Evolutionary conservation across 768 basidiomycete genomes (phyloP), one percentile per base, ranked within the genome.

Genomic region (Austroboletus eburneus): DNA sequence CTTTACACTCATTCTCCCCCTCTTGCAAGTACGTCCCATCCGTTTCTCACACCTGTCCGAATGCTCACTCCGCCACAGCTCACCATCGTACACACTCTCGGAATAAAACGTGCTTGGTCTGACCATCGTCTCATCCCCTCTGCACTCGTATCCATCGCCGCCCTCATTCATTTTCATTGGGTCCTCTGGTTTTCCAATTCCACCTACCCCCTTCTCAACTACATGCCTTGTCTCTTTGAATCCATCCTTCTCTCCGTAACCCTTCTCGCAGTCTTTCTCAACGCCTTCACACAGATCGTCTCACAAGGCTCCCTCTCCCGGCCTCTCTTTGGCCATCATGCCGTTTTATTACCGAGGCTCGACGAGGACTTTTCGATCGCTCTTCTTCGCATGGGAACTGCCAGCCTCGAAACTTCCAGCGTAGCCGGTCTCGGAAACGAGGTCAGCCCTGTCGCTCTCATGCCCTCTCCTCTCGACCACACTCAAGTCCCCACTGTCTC

Each of bases 341-440:
- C 71, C 60, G 66, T 62, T 20, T 59, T 78, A 25, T 55, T 73
- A 30, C 71, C 83, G 2, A 77, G 75, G 16, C 73, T 72, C 60
- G 84, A 88, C 32, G 86, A 88, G 61, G 85, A 87, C 58, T 88
- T 85, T 63, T 77, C 80, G 6, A 74, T 87, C 18, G 76, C 83
- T 3, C 71, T 90, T 32, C 70, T 89, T 35, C 78, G 87, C 18
- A 70, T 87, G 17, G 85, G 85, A 17, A 83, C 83, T 1, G 85
- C 85, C 4, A 85, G 83, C 51, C 70, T 90, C 40, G 87, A 90
- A 59, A 81, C 84, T 0, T 87, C 86, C 0, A 81, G 79, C 38
- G 71, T 85, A 9, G 73, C 79, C 20, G 87, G 87, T 3, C 74
- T 85, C 59, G 81, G 82, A 1, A 87, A 89, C 55, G 86, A 90